Evolutionary conservation across 2,329 filamentous ascomycete genomes (phyloP).

Genomic region (Cadophora gregata): DNA sequence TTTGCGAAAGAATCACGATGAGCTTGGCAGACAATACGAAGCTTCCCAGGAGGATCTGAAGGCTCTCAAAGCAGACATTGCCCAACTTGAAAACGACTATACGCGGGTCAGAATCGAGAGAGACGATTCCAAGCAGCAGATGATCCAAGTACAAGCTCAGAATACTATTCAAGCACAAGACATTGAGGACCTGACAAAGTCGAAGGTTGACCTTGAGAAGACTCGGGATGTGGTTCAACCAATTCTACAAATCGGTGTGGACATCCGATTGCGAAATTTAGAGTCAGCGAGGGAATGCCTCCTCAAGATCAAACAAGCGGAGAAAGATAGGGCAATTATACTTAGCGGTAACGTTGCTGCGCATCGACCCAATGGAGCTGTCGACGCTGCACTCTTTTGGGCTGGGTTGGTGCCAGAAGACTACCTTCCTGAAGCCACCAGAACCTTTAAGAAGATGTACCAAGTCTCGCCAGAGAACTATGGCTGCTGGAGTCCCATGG

Average conservation of each 20-base stretch:
- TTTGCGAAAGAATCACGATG: neutral
- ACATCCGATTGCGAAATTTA: constrained; percentile 17
- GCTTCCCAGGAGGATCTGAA: neutral
- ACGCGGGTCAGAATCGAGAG: neutral
- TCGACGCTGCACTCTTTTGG: constrained; percentile 16
- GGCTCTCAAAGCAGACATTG: neutral
- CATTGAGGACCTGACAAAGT: neutral
- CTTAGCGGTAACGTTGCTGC: constrained; percentile 15
- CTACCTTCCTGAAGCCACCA: neutral
- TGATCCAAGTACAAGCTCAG: neutral
- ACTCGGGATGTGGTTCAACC: neutral
- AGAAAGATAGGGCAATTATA: constrained; percentile 13
- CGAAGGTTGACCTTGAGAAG: neutral
- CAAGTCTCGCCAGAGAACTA: neutral
- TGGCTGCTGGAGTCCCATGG: constrained; percentile 5
- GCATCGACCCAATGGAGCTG: constrained; percentile 9
- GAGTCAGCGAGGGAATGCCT: constrained; percentile 10
- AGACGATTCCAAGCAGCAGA: neutral
- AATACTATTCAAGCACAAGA: constrained; percentile 1
- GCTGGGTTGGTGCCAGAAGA: constrained; percentile 11
- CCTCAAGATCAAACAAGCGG: neutral
- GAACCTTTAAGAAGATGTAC: constrained; percentile 12
- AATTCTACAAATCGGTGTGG: constrained; percentile 9
- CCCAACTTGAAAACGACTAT: neutral
- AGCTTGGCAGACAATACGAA: neutral